Evolutionary conservation across 306 rosid genomes (phyloP), one percentile per base, ranked within the genome.

Genomic region (Trifolium pratense): DNA sequence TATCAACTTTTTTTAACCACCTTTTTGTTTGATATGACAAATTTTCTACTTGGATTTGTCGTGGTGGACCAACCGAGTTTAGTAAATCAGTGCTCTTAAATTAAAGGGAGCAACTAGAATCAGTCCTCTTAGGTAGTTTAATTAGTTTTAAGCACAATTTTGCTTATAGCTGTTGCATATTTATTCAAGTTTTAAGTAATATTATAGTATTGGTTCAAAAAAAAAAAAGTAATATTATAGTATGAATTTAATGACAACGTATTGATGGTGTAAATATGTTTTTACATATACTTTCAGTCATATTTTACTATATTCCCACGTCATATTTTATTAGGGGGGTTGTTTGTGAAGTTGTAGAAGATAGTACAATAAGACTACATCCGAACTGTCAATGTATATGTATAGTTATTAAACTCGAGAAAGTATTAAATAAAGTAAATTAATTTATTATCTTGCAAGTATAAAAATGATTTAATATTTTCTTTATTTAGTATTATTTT

Each of bases 41-140:
- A 12, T 63, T 63, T 36, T 63, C 76, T 86, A 59, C 84, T 23
- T 23, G 32, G 31, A 23, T 56, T 23, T 56, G 61, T 56, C 8
- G 14, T 11, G 34, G 34, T 23, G n/a, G 31, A 53, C 31, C 31
- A 56, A 56, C 31, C 5, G 16, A 34, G 10, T 56, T 51, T 56
- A 21, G 8, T 56, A 56, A 23, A 23, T 23, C 34, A 56, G 32
- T 29, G 32, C 32, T 29, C 32, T 29, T 29, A 29, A 29, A 26
- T 26, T 26, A 26, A 55, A 55, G 29, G 61, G 6, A 21, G 31
- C 31, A 55, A 21, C 61, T 55, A 55, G 61, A 55, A 55, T 8
- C 61, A 55, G 31, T 55, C 32, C 61, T 21, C 31, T 55, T 55
- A 55, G 32, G 31, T 56, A 34, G 61, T 16, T 21, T 56, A 56